Base-by-base conservation (phyloP, 345 rosid species). In the Syzygium aromaticum region DNA sequence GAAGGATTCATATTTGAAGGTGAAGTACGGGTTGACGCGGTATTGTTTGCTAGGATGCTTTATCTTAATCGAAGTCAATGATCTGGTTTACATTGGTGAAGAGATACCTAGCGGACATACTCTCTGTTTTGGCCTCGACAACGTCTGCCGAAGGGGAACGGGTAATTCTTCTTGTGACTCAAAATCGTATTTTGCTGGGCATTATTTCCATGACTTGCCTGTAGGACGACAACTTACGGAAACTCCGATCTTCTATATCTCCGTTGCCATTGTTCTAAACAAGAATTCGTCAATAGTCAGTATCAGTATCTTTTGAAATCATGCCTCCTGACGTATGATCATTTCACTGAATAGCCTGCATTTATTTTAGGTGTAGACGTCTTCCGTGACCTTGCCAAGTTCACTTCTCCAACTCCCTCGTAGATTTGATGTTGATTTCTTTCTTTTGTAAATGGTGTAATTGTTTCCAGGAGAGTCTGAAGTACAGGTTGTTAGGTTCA, bases 91-190 rank as follows among this genome's bases (percentile, higher is more conserved):
- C 38, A 88, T 90, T 21, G 89, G 89, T 92, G 91, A 96, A 98
- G 99, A 96, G 93, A 90, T 87, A 90, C 87, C 86, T 98, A 89
- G 96, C 99, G 4, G 99, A 98, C 93, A 94, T 96, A 87, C 92
- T 98, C 52, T 98, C 99, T 49, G 96, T 98, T 85, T 90, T 98
- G 92, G 98, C 99, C 1, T 86, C 95, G 88, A 96, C 99, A 85
- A 96, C 96, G 99, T 95, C 98, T 90, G 99, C 95, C n/a, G 97
- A 98, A 87, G 99, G 99, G 88, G 96, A 95, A 91, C 91, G 95
- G 96, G 99, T 98, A 96, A 91, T 91, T 10, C 61, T 77, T 86
- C 77, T 77, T 78, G 54, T 84, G 43, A 54, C 49, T 57, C 27
- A 21, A 21, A 84, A 54, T 84, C 59, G 28, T 84, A 14, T 84